These are phyloP conservation scores for Tulasnella sp. DNA, from an alignment of 768 basidiomycete genomes.

Conservation along the genomic window DNA sequence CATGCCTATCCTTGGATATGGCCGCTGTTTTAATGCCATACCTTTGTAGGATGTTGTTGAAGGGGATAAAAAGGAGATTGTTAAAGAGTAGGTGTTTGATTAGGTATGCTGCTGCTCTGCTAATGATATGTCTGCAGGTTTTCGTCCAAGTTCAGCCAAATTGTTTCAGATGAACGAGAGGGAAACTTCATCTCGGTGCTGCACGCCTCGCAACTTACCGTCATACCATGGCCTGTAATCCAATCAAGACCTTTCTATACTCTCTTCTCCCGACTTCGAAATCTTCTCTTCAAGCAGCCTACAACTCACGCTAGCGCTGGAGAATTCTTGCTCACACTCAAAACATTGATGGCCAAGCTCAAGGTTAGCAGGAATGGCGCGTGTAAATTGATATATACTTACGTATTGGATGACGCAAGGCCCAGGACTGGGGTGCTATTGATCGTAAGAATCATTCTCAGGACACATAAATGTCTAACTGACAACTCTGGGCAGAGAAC, in stretches of 20 bases:
- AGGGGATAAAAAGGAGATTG: slow-evolving; percentile 44
- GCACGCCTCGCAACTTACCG: slow-evolving; percentile 41
- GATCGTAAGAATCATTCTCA: slow-evolving; percentile 35
- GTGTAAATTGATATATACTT: neutral
- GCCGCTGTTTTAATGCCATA: neutral
- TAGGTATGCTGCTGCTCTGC: too few species aligned
- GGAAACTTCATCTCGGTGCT: slow-evolving; percentile 50
- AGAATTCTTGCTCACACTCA: slow-evolving; percentile 43
- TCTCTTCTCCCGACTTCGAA: slow-evolving; percentile 38
- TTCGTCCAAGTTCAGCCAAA: slow-evolving; percentile 43
- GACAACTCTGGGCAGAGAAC: slow-evolving; percentile 31
- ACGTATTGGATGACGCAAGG: neutral
- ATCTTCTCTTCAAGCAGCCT: slow-evolving; percentile 35
- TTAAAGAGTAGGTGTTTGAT: slow-evolving; percentile 40
- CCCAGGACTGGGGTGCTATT: slow-evolving; percentile 44
- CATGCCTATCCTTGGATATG: neutral
- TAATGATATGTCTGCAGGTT: too few species aligned
- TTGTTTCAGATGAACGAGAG: slow-evolving; percentile 47
- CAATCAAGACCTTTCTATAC: slow-evolving; percentile 48
- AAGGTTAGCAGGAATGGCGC: slow-evolving; percentile 43
- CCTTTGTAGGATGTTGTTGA: slow-evolving; percentile 44
- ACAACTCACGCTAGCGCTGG: slow-evolving; percentile 39
- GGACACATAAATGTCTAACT: slow-evolving; percentile 21
- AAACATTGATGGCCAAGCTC: slow-evolving; percentile 53
- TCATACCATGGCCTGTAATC: slow-evolving; percentile 57